Evolutionary conservation across 2,329 filamentous ascomycete genomes (phyloP), one percentile per base, ranked within the genome.

Genomic region (Cladosporium oxysporum): DNA sequence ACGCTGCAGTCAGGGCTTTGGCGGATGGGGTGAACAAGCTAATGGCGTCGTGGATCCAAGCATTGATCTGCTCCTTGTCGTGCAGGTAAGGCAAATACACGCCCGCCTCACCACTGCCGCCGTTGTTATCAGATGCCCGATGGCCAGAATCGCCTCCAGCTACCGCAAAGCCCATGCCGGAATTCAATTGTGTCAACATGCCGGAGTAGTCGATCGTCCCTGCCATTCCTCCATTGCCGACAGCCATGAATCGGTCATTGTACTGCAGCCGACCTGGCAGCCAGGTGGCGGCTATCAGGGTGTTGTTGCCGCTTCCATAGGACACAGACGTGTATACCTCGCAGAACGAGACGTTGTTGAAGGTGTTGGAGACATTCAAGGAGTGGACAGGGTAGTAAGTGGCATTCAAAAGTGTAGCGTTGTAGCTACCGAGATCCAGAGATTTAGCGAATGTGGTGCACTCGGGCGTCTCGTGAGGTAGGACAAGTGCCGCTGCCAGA

Each of bases 11-110:
- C 23, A 81, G 64, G 1, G 67, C 68, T 26, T 72, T 76, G 1
- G 76, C 72, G 8, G 72, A 62, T 1, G 72, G 72, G 0, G 77
- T 77, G 28, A 78, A 74, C 11, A 77, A 70, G 6, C 76, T 74
- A 41, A 79, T 76, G 1, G 76, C 78, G 64, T 79, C 68, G 58
- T 79, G 76, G 53, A 79, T 79, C 78, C 78, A 79, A 0, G 76
- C 76, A 26, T 59, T 41, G 12, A 72, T 70, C 57, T 75, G 71
- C 26, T 69, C 69, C 31, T 58, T n/a, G 41, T 75, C 67, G 62
- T 75, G 73, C 0, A 75, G 66, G 33, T 72, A 75, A 1, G 72
- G 71, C 4, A 75, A 6, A 37, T 71, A 73, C 11, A 69, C 65
- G 21, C 67, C 70, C n/a, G 71, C 70, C 18, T 68, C 71, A 28